A percentile compares a stretch with the other conserved stretches of the same genome.
Evolutionary conservation across 441 rosid species (phyloP).

Genomic region (Adansonia gregorii): DNA sequence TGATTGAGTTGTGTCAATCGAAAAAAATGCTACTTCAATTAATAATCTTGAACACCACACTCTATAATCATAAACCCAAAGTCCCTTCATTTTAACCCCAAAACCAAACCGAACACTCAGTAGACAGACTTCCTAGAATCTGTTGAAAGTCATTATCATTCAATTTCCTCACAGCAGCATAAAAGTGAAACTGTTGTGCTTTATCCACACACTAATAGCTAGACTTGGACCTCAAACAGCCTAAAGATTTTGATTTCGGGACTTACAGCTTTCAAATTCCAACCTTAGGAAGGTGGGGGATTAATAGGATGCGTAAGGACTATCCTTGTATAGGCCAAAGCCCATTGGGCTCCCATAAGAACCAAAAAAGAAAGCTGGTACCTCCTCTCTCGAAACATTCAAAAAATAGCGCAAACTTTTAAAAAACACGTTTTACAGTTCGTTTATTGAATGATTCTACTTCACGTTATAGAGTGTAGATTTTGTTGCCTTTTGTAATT

Average conservation of each 20-base stretch:
- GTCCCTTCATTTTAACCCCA: not conserved
- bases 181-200: not conserved
- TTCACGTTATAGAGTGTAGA: not conserved
- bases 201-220: not conserved
- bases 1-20: not conserved
- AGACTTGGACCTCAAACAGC: constrained; percentile 2
- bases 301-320: not conserved
- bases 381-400: not conserved
- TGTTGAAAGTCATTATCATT: not conserved
- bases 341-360: not conserved
- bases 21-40: constrained; percentile 6
- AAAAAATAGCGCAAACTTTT: not conserved
- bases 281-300: not conserved
- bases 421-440: not conserved
- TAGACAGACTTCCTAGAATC: not conserved
- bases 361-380: not conserved
- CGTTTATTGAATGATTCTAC: constrained; percentile 1
- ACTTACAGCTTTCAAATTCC: not conserved
- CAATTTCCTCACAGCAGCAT: not conserved
- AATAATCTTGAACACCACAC: not conserved
- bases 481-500: not conserved
- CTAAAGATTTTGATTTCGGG: not conserved
- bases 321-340: not conserved
- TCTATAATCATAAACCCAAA: not conserved
- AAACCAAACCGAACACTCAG: not conserved